These are phyloP conservation scores for Aspergillus uvarum DNA, from an alignment of 2,329 filamentous ascomycete genomes.

Conservation along the genomic window DNA sequence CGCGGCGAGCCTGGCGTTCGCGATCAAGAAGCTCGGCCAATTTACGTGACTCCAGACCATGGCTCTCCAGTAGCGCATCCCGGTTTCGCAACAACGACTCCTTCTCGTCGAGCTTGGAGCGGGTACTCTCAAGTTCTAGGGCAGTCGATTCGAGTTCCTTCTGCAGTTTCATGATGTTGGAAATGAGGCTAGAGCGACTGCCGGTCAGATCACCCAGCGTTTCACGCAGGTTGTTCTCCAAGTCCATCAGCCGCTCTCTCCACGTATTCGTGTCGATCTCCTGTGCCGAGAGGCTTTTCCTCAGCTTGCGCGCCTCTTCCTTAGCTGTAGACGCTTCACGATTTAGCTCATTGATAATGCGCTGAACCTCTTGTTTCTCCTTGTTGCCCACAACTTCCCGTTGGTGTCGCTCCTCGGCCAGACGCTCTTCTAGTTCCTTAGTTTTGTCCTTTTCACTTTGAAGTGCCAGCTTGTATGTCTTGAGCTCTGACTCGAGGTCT, in stretches of 20 bases:
- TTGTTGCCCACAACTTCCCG: constrained; percentile 80
- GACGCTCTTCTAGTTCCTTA: constrained; percentile 69
- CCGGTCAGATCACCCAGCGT: constrained; percentile 85
- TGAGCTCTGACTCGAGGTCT: constrained; percentile 80
- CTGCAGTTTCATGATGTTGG: constrained; percentile 83
- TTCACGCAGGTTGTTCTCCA: constrained; percentile 84
- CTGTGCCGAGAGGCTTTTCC: constrained; percentile 76
- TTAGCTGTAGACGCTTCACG: constrained; percentile 76
- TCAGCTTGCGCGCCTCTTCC: constrained; percentile 78
- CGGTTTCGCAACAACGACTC: constrained; percentile 87
- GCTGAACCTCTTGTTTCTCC: constrained; percentile 93
- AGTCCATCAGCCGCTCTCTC: constrained; percentile 85
- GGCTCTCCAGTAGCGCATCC: constrained; percentile 82
- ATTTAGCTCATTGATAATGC: constrained; percentile 90
- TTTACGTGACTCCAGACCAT: constrained; percentile 81
- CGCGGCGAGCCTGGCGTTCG: constrained; percentile 78
- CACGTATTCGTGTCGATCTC: constrained; percentile 88
- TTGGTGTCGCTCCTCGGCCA: constrained; percentile 78
- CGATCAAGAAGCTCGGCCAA: constrained; percentile 87
- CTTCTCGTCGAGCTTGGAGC: constrained; percentile 79
- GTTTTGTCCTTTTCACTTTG: constrained; percentile 79
- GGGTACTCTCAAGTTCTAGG: constrained; percentile 76
- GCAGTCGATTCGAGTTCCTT: constrained; percentile 81
- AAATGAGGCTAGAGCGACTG: constrained; percentile 79
- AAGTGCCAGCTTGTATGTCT: constrained; percentile 74